Conservation (phyloP, 306 rosid genomes). For the Calophaca sinica region DNA sequence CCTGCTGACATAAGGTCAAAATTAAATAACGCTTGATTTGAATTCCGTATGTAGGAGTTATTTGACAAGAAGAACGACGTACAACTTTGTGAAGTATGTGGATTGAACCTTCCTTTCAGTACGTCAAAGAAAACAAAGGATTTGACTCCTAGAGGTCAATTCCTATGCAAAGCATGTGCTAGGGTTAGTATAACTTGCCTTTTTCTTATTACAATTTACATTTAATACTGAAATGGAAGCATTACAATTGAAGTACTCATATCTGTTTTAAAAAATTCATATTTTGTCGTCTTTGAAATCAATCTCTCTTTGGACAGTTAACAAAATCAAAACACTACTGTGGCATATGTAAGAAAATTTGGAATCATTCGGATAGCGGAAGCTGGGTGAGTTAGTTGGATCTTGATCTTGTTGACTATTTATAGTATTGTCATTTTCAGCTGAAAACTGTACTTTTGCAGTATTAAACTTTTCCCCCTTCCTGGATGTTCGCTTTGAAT, state of each 20-base stretch:
- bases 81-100: slow-evolving; percentile 74
- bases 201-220: slow-evolving; percentile 33
- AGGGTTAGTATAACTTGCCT: slow-evolving; percentile 66
- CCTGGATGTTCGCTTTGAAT: slow-evolving; percentile 40
- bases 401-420: slow-evolving; percentile 29
- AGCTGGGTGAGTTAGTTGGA: slow-evolving; percentile 82
- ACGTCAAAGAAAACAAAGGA: slow-evolving; percentile 61
- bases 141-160: slow-evolving; percentile 58
- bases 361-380: slow-evolving; percentile 92
- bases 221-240: slow-evolving; percentile 36
- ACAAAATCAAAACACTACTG: slow-evolving; percentile 83
- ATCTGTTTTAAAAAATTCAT: slow-evolving; percentile 20
- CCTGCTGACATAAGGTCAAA: slow-evolving; percentile 5
- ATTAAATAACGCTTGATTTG: slow-evolving; percentile 32
- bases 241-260: slow-evolving; percentile 32
- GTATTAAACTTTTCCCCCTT: slow-evolving; percentile 20
- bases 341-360: slow-evolving; percentile 92
- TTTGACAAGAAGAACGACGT: slow-evolving; percentile 55
- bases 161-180: slow-evolving; percentile 81
- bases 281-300: slow-evolving; percentile 39
- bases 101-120: slow-evolving; percentile 63
- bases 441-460: neutral
- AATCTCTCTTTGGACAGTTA: slow-evolving; percentile 58
- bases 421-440: slow-evolving; percentile 8
- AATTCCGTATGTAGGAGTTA: slow-evolving; percentile 58